Evolutionary conservation across 371 early-diverging fungal genomes (phyloP).

Genomic region (Mortierella sp.): DNA sequence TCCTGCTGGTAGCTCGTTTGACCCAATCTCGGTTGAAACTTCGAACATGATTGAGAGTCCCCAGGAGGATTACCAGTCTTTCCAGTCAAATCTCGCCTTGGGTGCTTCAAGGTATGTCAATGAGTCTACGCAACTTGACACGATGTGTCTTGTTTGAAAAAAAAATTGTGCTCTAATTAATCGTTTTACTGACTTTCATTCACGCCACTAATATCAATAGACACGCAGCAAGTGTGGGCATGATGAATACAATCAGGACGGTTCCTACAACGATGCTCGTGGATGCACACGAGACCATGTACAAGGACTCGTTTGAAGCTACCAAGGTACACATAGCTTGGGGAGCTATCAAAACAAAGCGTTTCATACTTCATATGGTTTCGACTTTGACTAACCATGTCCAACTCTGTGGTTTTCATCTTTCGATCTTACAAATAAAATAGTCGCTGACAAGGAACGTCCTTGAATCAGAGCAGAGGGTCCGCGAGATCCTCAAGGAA

Average conservation of each 20-base stretch:
- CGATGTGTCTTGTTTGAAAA: not conserved
- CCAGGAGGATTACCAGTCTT: slow-evolving; percentile 55
- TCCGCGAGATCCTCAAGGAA: slow-evolving; percentile 31
- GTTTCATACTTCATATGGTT: not conserved
- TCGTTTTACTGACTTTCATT: not conserved
- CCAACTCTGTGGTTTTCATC: no score
- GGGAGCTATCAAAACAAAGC: no score
- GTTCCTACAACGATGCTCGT: slow-evolving; percentile 35
- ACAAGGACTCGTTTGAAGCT: slow-evolving; percentile 43
- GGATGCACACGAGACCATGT: slow-evolving; percentile 54
- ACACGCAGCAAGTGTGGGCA: slow-evolving; percentile 30
- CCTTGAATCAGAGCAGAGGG: slow-evolving; percentile 34
- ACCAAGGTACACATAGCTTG: slow-evolving; percentile 48
- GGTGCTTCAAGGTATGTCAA: slow-evolving; percentile 29
- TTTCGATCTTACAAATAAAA: not conserved
- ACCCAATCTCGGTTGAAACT: slow-evolving; percentile 29
- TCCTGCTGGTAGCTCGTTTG: slow-evolving; percentile 29
- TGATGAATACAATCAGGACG: slow-evolving; percentile 36
- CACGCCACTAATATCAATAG: not conserved
- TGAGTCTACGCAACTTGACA: not conserved
- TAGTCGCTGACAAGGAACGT: slow-evolving; percentile 45
- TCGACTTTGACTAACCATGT: not conserved
- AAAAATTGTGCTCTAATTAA: not conserved
- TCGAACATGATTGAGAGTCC: slow-evolving; percentile 58
- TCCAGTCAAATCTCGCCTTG: slow-evolving; percentile 50